phyloP scores from a whole-genome alignment of 768 basidiomycete species.

The Lactarius trivialis region DNA sequence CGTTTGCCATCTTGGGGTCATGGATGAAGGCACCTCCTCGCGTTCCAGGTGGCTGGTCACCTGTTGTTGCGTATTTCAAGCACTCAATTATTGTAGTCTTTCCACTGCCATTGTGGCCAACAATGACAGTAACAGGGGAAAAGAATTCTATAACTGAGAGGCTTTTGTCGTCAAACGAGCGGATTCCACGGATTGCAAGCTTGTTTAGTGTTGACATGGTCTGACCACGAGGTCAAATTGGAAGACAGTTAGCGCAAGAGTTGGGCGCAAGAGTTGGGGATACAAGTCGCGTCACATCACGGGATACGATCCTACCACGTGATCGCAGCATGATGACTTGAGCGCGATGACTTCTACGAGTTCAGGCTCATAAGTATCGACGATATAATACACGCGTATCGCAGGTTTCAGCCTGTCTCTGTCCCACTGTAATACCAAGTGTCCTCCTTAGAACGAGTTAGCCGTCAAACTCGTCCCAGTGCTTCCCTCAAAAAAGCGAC shows the following conservation, averaged over 20 bases:
- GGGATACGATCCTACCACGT: neutral
- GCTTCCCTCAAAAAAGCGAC: neutral
- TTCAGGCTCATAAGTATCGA: too few relatives aligned
- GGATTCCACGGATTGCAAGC: constrained; percentile 88
- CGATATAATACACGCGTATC: too few relatives aligned
- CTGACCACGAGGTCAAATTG: neutral
- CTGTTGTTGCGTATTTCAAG: constrained; percentile 97
- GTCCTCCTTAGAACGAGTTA: neutral
- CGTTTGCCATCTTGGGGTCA: constrained; percentile 98
- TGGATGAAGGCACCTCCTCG: constrained; percentile 98
- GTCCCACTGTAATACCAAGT: neutral
- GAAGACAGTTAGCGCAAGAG: neutral
- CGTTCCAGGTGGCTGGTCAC: constrained; percentile 95
- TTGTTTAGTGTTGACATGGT: constrained; percentile 82
- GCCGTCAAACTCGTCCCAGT: neutral
- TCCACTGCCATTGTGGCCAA: constrained; percentile 96
- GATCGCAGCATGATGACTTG: neutral
- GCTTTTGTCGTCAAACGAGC: constrained; percentile 94
- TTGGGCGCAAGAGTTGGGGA: too few relatives aligned
- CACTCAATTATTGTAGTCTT: constrained; percentile 99
- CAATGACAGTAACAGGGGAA: constrained; percentile 95
- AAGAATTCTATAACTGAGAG: constrained; percentile 95
- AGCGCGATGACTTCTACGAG: too few relatives aligned
- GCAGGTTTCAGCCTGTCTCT: too few relatives aligned
- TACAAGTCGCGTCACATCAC: constrained; percentile 15